These are phyloP conservation scores for Recurvomyces mirabilis DNA, from an alignment of 495 filamentous ascomycete genomes.

Conservation along the genomic window DNA sequence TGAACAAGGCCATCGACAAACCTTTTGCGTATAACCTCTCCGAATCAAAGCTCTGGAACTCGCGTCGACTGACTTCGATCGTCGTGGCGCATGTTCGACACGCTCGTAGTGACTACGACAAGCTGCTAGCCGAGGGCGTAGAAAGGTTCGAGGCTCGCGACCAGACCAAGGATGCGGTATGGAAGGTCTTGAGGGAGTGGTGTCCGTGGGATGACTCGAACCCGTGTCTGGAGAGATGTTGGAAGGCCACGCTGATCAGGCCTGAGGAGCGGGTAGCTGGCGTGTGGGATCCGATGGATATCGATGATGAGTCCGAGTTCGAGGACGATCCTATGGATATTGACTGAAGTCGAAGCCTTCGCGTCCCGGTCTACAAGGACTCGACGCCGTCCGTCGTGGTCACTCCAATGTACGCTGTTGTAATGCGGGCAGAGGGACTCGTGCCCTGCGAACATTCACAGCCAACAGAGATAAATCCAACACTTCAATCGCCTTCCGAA, in stretches of 20 bases:
- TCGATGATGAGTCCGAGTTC: constrained; percentile 12
- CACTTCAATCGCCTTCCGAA: too few species aligned
- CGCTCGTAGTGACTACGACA: constrained; percentile 72
- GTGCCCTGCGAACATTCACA: too few species aligned
- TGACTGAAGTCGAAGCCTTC: constrained; percentile 7
- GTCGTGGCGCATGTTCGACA: constrained; percentile 71
- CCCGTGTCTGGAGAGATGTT: constrained; percentile 15
- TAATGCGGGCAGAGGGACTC: not conserved
- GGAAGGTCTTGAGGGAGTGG: constrained; percentile 21
- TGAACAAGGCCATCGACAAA: constrained; percentile 17
- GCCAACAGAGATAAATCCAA: too few species aligned
- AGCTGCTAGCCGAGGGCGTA: constrained; percentile 54
- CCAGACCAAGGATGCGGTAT: constrained; percentile 5
- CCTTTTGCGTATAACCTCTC: constrained; percentile 20
- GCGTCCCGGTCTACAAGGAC: not conserved
- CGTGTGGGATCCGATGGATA: constrained; percentile 22
- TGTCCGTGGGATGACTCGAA: constrained; percentile 22
- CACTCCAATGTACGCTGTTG: not conserved
- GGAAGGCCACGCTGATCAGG: constrained; percentile 12
- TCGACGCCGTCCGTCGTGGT: too few species aligned
- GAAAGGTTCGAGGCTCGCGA: constrained; percentile 48
- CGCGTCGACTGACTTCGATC: constrained; percentile 15
- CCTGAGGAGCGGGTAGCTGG: constrained; percentile 14
- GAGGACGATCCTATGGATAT: constrained; percentile 20
- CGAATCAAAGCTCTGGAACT: constrained; percentile 11